phyloP scores from a whole-genome alignment of 306 rosid species.

The Trifolium fragiferum region DNA sequence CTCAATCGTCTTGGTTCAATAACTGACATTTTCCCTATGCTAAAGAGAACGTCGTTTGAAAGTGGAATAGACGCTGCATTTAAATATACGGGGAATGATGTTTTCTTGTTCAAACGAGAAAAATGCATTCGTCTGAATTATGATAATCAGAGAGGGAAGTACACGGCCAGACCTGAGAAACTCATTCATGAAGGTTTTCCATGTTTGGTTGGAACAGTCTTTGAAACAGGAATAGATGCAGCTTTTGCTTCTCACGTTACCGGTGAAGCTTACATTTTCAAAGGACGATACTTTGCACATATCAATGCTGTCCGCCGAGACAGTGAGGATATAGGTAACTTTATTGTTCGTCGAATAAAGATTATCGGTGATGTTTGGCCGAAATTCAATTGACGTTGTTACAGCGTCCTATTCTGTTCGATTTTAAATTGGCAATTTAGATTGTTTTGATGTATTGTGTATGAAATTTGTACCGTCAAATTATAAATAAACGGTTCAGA shows the following conservation, averaged over 20 bases:
- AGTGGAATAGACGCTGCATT: not conserved
- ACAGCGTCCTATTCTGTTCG: too few species aligned
- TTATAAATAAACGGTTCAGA: too few species aligned
- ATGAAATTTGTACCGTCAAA: too few species aligned
- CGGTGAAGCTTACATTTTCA: conserved; percentile 7
- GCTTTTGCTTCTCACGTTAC: not conserved
- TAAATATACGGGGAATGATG: not conserved
- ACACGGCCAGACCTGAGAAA: too few species aligned
- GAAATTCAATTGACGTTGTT: too few species aligned
- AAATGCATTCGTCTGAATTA: not conserved
- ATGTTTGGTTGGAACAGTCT: not conserved
- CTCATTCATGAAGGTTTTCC: not conserved
- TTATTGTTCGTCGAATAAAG: not conserved
- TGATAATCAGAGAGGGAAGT: too few species aligned
- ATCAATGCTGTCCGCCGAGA: not conserved
- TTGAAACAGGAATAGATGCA: not conserved
- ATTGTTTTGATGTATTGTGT: too few species aligned
- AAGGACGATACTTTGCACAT: not conserved
- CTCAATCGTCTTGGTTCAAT: too few species aligned
- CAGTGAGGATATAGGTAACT: not conserved
- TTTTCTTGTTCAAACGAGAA: not conserved
- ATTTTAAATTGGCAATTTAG: too few species aligned
- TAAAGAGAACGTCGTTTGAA: too few species aligned
- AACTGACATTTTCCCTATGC: too few species aligned
- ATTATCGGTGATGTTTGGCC: not conserved